Conservation (phyloP, 179 eudicot genomes). For the Camellia oleifera region DNA sequence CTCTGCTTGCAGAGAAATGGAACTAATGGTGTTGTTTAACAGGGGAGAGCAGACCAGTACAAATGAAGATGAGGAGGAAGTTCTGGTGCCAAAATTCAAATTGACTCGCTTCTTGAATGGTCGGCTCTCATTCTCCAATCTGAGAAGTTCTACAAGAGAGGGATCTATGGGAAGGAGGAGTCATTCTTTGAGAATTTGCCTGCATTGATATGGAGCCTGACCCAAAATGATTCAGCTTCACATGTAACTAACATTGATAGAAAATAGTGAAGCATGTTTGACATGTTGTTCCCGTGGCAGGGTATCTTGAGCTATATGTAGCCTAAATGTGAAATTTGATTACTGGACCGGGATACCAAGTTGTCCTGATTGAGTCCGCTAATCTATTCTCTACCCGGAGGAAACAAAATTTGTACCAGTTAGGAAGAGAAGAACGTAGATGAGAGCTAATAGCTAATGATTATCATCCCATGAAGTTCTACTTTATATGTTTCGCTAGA, state of each 20-base stretch:
- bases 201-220: background rate
- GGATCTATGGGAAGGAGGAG: background rate
- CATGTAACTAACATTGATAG: background rate
- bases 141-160: slow-evolving; percentile 12
- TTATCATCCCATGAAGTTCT: background rate
- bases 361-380: background rate
- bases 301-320: no score
- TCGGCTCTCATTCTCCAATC: slow-evolving; percentile 20
- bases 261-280: background rate
- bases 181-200: slow-evolving; percentile 7
- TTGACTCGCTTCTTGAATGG: slow-evolving; percentile 14
- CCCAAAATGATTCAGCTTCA: background rate
- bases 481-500: background rate
- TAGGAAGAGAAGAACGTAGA: background rate
- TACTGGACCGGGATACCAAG: background rate
- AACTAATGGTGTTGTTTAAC: slow-evolving; percentile 1
- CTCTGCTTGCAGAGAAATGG: background rate
- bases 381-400: background rate
- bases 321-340: background rate
- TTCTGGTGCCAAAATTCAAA: slow-evolving; percentile 17
- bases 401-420: background rate
- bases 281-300: no score
- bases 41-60: slow-evolving; percentile 14
- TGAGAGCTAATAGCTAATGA: background rate
- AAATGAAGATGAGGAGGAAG: slow-evolving; percentile 9